phyloP scores from a whole-genome alignment of 2,329 filamentous ascomycete species.

The Immersiporthe knoxdaviesiana region DNA sequence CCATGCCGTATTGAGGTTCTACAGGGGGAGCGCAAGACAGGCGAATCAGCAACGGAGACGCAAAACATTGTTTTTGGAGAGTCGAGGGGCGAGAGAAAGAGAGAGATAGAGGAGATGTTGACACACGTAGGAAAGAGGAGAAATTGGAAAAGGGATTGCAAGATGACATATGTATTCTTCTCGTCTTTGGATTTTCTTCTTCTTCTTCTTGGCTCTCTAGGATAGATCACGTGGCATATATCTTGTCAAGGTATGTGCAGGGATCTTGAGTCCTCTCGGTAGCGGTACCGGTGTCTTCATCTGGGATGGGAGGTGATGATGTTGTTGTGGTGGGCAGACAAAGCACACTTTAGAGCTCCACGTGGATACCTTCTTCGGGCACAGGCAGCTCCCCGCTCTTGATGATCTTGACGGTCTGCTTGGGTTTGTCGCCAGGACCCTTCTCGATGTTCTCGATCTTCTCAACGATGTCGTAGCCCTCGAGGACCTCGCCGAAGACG shows the following conservation, averaged over 20 bases:
- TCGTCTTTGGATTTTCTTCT: background rate
- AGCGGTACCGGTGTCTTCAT: slow-evolving; percentile 27
- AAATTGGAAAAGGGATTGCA: slow-evolving; percentile 5
- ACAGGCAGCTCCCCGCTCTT: slow-evolving; percentile 85
- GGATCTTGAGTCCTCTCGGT: slow-evolving; percentile 14
- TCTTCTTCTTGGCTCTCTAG: slow-evolving; percentile 12
- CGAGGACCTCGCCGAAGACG: slow-evolving; percentile 86
- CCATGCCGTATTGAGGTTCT: slow-evolving; percentile 40
- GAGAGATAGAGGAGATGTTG: too few relatives aligned
- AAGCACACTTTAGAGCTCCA: slow-evolving; percentile 68
- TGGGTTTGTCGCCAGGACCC: slow-evolving; percentile 68
- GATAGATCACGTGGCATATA: slow-evolving; percentile 15
- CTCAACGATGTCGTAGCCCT: slow-evolving; percentile 80
- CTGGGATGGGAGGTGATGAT: slow-evolving; percentile 42
- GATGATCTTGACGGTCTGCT: slow-evolving; percentile 71
- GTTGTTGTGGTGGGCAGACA: slow-evolving; percentile 2
- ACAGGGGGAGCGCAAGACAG: slow-evolving; percentile 35
- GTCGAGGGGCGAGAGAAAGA: slow-evolving; percentile 22
- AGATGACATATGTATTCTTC: slow-evolving; percentile 20
- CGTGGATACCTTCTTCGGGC: slow-evolving; percentile 89
- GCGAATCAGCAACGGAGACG: slow-evolving; percentile 39
- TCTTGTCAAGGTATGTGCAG: slow-evolving; percentile 20
- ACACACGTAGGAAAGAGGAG: background rate
- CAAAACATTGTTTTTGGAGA: slow-evolving; percentile 21
- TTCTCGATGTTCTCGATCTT: slow-evolving; percentile 77